A percentile compares a stretch with the other conserved stretches of the same genome.
Conservation (phyloP, 495 filamentous ascomycete genomes). For the Usnea hakonensis region DNA sequence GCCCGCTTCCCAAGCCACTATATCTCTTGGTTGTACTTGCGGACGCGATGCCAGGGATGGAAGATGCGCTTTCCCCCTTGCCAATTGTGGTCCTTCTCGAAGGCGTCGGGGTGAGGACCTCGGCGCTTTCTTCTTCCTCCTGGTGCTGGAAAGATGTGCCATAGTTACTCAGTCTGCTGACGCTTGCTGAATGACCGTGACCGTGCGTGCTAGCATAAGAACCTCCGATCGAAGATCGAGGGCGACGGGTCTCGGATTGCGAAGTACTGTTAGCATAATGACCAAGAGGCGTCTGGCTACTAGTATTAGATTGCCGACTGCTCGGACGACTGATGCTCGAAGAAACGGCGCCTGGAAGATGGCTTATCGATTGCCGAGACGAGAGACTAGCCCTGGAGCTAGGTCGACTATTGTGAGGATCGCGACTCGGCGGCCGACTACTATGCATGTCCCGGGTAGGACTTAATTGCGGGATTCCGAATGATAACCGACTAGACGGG, state of each 20-base stretch:
- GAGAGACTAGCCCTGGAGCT: constrained; percentile 43
- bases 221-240: constrained; percentile 50
- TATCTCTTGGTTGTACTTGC: constrained; percentile 38
- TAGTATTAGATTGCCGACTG: constrained; percentile 60
- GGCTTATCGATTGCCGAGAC: constrained; percentile 23
- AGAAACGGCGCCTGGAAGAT: constrained; percentile 24
- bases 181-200: constrained; percentile 36
- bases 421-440: constrained; percentile 23
- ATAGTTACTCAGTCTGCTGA: constrained; percentile 29
- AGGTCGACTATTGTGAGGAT: constrained; percentile 36
- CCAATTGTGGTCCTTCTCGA: constrained; percentile 45
- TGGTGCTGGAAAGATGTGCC: constrained; percentile 12
- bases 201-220: constrained; percentile 28
- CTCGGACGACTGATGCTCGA: constrained; percentile 50
- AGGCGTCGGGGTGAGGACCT: constrained; percentile 40
- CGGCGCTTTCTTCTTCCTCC: constrained; percentile 23
- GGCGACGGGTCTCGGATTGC: constrained; percentile 36
- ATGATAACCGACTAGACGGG: constrained; percentile 38
- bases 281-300: constrained; percentile 57
- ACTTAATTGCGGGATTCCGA: constrained; percentile 36
- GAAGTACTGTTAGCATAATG: constrained; percentile 32
- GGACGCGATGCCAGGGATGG: constrained; percentile 40
- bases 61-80: constrained; percentile 44
- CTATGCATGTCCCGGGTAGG: constrained; percentile 22
- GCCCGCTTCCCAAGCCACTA: constrained; percentile 28